Evolutionary conservation across 1,284 basidiomycete species (phyloP).

Genomic region (Prillingera fragicola): DNA sequence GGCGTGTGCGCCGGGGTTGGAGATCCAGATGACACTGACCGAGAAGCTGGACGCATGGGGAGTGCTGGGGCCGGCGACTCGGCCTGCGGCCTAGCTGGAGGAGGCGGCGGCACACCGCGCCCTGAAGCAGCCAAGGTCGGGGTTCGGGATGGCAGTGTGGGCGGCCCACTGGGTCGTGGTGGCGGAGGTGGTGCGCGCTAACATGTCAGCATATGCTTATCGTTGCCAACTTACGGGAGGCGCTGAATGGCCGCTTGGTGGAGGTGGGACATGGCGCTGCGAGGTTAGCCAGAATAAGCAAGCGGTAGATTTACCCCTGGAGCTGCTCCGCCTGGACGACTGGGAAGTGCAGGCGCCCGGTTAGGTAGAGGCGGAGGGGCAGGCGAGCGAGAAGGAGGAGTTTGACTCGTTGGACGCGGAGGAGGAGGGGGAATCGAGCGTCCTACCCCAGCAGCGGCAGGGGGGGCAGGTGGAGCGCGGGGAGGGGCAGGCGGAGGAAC

Average conservation of each 20-base stretch:
- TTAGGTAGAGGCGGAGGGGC: conserved; percentile 42
- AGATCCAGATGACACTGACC: conserved; percentile 47
- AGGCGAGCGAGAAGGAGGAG: neutral
- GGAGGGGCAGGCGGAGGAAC: conserved; percentile 39
- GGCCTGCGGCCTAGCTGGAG: conserved; percentile 6
- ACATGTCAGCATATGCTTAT: conserved; percentile 10
- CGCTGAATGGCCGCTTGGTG: conserved; percentile 48
- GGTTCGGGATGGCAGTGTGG: conserved; percentile 32
- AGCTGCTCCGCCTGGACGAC: conserved; percentile 35
- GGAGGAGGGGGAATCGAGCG: conserved; percentile 6
- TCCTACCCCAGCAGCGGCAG: conserved; percentile 54
- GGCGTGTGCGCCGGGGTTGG: conserved; percentile 54
- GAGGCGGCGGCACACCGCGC: conserved; percentile 25
- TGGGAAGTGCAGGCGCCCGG: conserved; percentile 38
- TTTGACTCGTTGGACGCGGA: neutral
- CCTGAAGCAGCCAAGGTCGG: conserved; percentile 23
- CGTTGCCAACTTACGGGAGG: conserved; percentile 31
- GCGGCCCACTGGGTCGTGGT: conserved; percentile 39
- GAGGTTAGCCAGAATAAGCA: neutral
- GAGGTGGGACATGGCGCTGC: conserved; percentile 31
- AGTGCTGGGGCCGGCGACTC: conserved; percentile 24
- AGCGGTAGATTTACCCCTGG: conserved; percentile 26
- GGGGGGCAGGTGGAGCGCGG: conserved; percentile 67
- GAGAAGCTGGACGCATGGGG: conserved; percentile 23
- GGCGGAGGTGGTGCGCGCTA: conserved; percentile 43